Base-by-base conservation (phyloP, 2,329 filamentous ascomycete genomes). In the Neofusicoccum kwambonambiense region DNA sequence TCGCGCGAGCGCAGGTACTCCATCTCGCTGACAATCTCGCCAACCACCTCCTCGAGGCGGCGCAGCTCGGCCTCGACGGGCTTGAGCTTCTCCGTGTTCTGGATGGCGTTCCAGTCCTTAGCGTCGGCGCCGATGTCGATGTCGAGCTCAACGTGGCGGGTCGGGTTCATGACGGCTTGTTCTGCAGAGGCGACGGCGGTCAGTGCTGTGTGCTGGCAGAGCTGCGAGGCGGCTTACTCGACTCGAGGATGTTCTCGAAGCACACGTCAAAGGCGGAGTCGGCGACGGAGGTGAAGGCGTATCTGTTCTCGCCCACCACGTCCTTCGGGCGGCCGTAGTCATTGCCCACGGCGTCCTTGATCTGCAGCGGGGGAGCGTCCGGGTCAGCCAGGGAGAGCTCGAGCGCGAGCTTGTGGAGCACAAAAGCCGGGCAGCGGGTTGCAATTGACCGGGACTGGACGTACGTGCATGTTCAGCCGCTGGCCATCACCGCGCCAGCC, bases 91-190 rank as follows among this genome's bases (percentile, higher is more conserved):
- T 99, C 95, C 68, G 89, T 91, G 65, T 92, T 92, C 81, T 97
- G 93, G 77, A 98, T 96, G 71, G 92, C 92, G 69, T 90, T 93
- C 95, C 95, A 99, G 82, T 99, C 95, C 80, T 96, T 96, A 69
- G 95, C 95, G 78, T 97, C 93, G 79, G 93, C 93, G 73, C 93
- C 93, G 73, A 97, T 96, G 37, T 97, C 93, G 76, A 97, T 90
- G 79, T 97, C 93, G 73, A 97, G 90, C 81, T 97, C 93, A 70
- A 97, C 80, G 77, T 90, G 86, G 70, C 93, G 91, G 75, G 78
- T 81, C 60, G 87, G 84, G 77, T 81, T 81, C 57, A 76, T 74
- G 67, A 77, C 76, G 27, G 75, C 72, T 56, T 75, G 64, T 35
- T 65, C 78, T 79, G 67, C 65, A 64, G 27, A 12, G 3, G 45